Percentiles rank a stretch among this genome's conserved stretches.
phyloP scores from a whole-genome alignment of 2,329 filamentous ascomycete species.

The Nothomitra cinnamomea region DNA sequence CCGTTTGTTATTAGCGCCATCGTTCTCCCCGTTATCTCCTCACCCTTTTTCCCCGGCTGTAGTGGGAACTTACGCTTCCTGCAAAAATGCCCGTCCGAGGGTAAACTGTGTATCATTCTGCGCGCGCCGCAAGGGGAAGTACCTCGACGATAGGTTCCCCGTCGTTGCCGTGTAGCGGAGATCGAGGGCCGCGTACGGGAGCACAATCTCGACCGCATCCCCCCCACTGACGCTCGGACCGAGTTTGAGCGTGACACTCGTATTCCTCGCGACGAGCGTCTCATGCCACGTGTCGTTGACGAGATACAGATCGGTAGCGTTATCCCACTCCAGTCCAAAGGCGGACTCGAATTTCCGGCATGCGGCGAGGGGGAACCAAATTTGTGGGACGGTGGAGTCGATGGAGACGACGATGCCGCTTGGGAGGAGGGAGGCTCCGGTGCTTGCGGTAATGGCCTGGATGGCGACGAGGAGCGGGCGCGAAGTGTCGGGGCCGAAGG shows the following conservation, averaged over 20 bases:
- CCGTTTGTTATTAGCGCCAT: too few relatives aligned
- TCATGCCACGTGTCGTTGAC: constrained; percentile 15
- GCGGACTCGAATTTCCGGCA: constrained; percentile 19
- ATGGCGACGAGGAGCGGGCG: neutral
- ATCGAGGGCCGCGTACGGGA: constrained; percentile 20
- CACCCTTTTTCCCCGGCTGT: too few relatives aligned
- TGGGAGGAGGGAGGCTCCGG: neutral
- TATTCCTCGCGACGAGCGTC: constrained; percentile 14
- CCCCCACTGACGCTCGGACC: constrained; percentile 10
- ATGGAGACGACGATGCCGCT: constrained; percentile 11
- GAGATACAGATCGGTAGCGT: constrained; percentile 16
- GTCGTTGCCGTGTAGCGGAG: constrained; percentile 15
- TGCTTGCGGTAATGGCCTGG: neutral
- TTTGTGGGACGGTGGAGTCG: constrained; percentile 20
- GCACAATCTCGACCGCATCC: constrained; percentile 15
- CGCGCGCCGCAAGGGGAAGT: constrained; percentile 19
- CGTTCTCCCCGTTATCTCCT: too few relatives aligned
- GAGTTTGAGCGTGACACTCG: constrained; percentile 17
- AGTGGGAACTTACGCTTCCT: constrained; percentile 14
- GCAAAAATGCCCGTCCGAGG: constrained; percentile 20
- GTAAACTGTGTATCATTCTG: constrained; percentile 16
- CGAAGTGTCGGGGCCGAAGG: neutral
- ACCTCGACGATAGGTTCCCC: constrained; percentile 13
- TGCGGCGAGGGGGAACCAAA: constrained; percentile 19
- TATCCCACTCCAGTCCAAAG: constrained; percentile 19